phyloP scores from a whole-genome alignment of 1,284 basidiomycete genomes.

The Moniliophthora roreri region DNA sequence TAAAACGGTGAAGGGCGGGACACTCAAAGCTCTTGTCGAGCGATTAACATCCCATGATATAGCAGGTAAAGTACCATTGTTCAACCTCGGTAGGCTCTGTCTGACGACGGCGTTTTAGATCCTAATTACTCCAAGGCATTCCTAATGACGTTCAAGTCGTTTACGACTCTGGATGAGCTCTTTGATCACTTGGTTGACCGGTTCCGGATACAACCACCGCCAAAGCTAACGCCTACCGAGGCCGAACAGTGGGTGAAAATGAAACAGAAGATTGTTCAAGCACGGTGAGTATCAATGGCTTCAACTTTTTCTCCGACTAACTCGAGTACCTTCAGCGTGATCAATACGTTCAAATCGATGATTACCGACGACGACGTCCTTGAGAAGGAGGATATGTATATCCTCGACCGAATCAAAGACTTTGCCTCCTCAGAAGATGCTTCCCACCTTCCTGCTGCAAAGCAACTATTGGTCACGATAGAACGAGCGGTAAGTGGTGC shows the following conservation, averaged over 20 bases:
- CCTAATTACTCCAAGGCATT: slow-evolving; percentile 89
- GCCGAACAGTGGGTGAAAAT: slow-evolving; percentile 81
- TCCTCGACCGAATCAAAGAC: slow-evolving; percentile 76
- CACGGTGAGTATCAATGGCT: slow-evolving; percentile 58
- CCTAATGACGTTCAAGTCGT: slow-evolving; percentile 96
- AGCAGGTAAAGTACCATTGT: slow-evolving; percentile 52
- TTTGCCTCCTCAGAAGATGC: slow-evolving; percentile 75
- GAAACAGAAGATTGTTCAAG: slow-evolving; percentile 89
- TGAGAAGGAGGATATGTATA: slow-evolving; percentile 78
- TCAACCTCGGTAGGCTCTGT: not conserved
- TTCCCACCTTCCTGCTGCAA: slow-evolving; percentile 63
- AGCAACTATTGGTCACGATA: slow-evolving; percentile 70
- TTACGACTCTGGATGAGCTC: slow-evolving; percentile 84
- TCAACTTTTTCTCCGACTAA: slow-evolving; percentile 3
- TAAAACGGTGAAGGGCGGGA: slow-evolving; percentile 84
- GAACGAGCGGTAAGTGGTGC: slow-evolving; percentile 67
- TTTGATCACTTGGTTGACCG: slow-evolving; percentile 86
- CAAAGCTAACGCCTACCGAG: slow-evolving; percentile 65
- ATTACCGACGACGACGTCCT: slow-evolving; percentile 78
- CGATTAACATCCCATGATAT: slow-evolving; percentile 89
- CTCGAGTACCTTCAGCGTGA: slow-evolving; percentile 49
- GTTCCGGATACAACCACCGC: slow-evolving; percentile 81
- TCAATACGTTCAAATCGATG: slow-evolving; percentile 85
- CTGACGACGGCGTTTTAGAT: slow-evolving; percentile 44
- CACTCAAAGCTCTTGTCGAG: slow-evolving; percentile 83